A percentile compares a stretch with the other conserved stretches of the same genome.
These are phyloP conservation scores for Pichia phayaonensis DNA, from an alignment of 805 yeast species.

Conservation along the genomic window DNA sequence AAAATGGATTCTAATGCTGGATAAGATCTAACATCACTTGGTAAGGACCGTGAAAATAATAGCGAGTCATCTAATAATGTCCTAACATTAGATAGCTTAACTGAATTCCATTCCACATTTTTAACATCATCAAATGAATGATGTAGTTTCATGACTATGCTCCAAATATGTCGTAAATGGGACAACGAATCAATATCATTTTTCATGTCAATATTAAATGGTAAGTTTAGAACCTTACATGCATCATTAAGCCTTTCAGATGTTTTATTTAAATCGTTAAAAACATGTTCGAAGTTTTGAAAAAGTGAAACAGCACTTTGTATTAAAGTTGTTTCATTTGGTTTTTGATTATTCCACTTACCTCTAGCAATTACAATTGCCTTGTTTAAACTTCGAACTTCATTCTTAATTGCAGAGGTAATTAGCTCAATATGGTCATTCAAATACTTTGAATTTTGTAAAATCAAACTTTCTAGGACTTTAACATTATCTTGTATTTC, in stretches of 20 bases:
- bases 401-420: constrained; percentile 3
- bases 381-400: neutral
- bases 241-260: constrained; percentile 26
- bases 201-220: constrained; percentile 16
- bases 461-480: neutral
- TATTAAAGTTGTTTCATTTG: constrained; percentile 36
- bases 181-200: constrained; percentile 39
- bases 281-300: constrained; percentile 18
- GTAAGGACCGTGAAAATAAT: constrained; percentile 40
- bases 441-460: neutral
- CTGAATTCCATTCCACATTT: constrained; percentile 39
- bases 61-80: constrained; percentile 44
- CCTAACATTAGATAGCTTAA: constrained; percentile 39
- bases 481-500: neutral
- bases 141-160: constrained; percentile 46
- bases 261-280: constrained; percentile 11
- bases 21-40: constrained; percentile 55
- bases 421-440: constrained; percentile 3
- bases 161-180: constrained; percentile 60
- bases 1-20: constrained; percentile 60
- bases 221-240: constrained; percentile 26
- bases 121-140: constrained; percentile 37
- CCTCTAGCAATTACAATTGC: neutral
- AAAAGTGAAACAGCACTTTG: constrained; percentile 35
- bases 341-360: constrained; percentile 26